These are phyloP conservation scores for Hamamelis virginiana DNA, from an alignment of 164 flowering plant genomes.

Conservation along the genomic window DNA sequence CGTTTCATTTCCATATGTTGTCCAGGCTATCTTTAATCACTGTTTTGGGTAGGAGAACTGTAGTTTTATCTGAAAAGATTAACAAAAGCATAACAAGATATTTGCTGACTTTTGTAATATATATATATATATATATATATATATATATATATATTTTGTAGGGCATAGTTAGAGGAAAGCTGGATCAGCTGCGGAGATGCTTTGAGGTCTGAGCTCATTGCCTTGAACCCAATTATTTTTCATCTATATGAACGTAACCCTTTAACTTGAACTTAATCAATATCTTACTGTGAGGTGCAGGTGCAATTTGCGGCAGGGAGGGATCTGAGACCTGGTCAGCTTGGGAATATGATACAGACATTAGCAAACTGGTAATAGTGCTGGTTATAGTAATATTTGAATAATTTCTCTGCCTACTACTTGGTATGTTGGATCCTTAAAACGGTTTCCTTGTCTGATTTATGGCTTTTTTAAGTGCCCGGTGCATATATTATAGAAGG, in stretches of 20 bases:
- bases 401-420: neutral
- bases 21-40: neutral
- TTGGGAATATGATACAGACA: constrained; percentile 78
- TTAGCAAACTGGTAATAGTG: constrained; percentile 65
- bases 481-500: too few relatives aligned
- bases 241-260: too few relatives aligned
- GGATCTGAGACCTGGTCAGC: constrained; percentile 91
- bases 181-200: constrained; percentile 90
- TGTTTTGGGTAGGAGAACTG: neutral
- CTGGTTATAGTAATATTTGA: neutral
- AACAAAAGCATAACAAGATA: neutral
- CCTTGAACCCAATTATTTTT: neutral
- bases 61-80: neutral
- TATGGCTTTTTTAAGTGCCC: too few relatives aligned
- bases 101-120: neutral
- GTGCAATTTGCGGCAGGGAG: constrained; percentile 99
- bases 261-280: neutral
- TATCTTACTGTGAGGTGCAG: constrained; percentile 35
- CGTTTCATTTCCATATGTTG: neutral
- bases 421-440: neutral
- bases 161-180: constrained; percentile 98
- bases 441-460: too few relatives aligned
- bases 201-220: constrained; percentile 67
- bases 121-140: constrained; percentile 4
- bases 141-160: constrained; percentile 22